Base-by-base conservation (phyloP, 257 asterid species). In the Plectranthus barbatus region DNA sequence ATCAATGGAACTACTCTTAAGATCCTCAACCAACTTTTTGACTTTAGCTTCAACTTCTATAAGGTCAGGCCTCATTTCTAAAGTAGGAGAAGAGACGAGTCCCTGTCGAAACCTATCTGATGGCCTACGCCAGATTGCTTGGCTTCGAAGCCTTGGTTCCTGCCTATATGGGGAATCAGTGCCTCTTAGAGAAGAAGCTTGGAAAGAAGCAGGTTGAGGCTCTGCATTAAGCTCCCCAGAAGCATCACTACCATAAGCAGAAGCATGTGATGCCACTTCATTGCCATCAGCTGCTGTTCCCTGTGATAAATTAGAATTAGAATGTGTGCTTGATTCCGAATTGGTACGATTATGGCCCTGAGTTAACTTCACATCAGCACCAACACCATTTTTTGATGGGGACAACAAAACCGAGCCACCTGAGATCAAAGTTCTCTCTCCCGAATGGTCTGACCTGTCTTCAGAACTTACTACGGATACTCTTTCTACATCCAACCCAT, bases 11-110 rank as follows among this genome's bases (percentile, higher is more conserved):
- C 70, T 64, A 61, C 79, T 77, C 74, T 75, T 86, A 44, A 88
- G 83, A 72, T 88, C 93, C 78, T 82, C 95, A 21, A 88, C 72
- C 58, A 82, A 74, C 70, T 66, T 81, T 64, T 74, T 84, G 40
- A 86, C 90, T 79, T 82, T 83, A 54, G 72, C 75, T 62, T 86
- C 88, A 24, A 86, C 74, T 67, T 84, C 96, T 60, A 84, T 34
- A 41, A 86, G 83, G 60, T 88, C 95, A 24, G 92, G 79, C 83
- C 91, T 78, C 74, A 70, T 69, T 75, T 88, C 93, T 31, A 79
- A 69, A 14, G n/a, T n/a, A n/a, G n/a, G n/a, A n/a, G n/a, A n/a
- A n/a, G n/a, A n/a, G n/a, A n/a, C n/a, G n/a, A n/a, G n/a, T n/a
- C n/a, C n/a, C n/a, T n/a, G n/a, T n/a, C n/a, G n/a, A n/a, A n/a